Evolutionary conservation across 2,329 filamentous ascomycete species (phyloP).

Genomic region (Aschersonia sp.): DNA sequence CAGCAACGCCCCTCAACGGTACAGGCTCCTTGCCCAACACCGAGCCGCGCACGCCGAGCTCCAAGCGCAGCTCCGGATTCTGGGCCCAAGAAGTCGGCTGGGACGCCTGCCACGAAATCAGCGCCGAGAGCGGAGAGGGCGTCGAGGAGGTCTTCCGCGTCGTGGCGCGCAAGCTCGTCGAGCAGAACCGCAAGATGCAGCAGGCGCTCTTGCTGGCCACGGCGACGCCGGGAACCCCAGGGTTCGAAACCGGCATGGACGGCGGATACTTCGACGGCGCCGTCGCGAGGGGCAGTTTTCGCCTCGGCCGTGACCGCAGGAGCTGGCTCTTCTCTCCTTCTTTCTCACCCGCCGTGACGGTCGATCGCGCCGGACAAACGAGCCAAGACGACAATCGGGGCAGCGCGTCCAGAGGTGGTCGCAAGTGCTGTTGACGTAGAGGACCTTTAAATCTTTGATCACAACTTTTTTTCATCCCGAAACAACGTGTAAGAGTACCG

Average conservation of each 20-base stretch:
- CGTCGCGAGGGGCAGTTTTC: slow-evolving; percentile 35
- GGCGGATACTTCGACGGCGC: slow-evolving; percentile 37
- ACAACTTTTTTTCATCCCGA: background rate
- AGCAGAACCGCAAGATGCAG: slow-evolving; percentile 50
- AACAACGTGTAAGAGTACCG: too few relatives aligned
- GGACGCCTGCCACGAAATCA: slow-evolving; percentile 97
- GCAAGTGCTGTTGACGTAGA: slow-evolving; percentile 15
- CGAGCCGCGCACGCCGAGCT: slow-evolving; percentile 45
- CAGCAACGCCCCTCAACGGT: slow-evolving; percentile 29
- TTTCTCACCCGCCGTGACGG: slow-evolving; percentile 35
- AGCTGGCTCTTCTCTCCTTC: slow-evolving; percentile 44
- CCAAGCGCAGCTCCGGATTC: slow-evolving; percentile 58
- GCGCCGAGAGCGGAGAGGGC: slow-evolving; percentile 83
- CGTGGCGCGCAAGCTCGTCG: slow-evolving; percentile 46
- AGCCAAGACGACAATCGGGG: slow-evolving; percentile 11
- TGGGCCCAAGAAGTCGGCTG: slow-evolving; percentile 91
- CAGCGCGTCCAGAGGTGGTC: slow-evolving; percentile 9
- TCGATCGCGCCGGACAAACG: slow-evolving; percentile 25
- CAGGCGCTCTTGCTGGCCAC: slow-evolving; percentile 42
- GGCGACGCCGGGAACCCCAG: slow-evolving; percentile 33
- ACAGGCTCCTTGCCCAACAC: slow-evolving; percentile 8
- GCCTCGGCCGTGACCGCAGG: slow-evolving; percentile 40
- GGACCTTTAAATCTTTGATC: background rate
- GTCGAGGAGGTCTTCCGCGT: slow-evolving; percentile 90
- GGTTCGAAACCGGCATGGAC: slow-evolving; percentile 28